A percentile compares a stretch with the other conserved stretches of the same genome.
Evolutionary conservation across 768 basidiomycete species (phyloP).

Genomic region (Flagelloscypha sp.): DNA sequence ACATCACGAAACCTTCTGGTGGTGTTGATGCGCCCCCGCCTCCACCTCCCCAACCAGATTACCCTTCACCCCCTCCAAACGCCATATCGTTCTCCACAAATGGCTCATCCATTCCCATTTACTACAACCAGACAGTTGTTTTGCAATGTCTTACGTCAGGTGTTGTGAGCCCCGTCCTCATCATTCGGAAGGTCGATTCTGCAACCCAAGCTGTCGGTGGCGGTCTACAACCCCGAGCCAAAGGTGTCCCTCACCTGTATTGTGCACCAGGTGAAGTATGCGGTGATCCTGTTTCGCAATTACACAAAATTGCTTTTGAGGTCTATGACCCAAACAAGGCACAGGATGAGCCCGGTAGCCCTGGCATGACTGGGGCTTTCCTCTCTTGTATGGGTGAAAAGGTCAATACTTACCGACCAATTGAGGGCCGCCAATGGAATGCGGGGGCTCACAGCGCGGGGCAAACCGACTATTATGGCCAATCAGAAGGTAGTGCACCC

Average conservation of each 20-base stretch:
- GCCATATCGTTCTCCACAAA: conserved; percentile 81
- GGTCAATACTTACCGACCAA: conserved; percentile 82
- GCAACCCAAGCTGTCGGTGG: conserved; percentile 87
- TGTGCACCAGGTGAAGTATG: conserved; percentile 81
- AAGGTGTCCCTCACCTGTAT: conserved; percentile 76
- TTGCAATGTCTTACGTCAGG: conserved; percentile 92
- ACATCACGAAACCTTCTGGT: conserved; percentile 76
- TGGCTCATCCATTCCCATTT: conserved; percentile 80
- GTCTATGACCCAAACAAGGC: conserved; percentile 68
- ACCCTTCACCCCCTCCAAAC: conserved; percentile 86
- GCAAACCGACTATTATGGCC: conserved; percentile 64
- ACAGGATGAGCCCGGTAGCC: conserved; percentile 68
- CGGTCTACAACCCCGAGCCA: conserved; percentile 81
- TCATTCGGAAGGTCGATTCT: conserved; percentile 91
- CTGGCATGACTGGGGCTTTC: conserved; percentile 75
- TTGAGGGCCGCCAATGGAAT: conserved; percentile 78
- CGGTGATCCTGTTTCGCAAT: conserved; percentile 90
- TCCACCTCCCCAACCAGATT: conserved; percentile 79
- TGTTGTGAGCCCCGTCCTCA: conserved; percentile 85
- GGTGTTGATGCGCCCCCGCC: conserved; percentile 72
- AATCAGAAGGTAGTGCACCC: conserved; percentile 54
- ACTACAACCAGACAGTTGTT: conserved; percentile 95
- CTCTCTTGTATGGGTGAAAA: conserved; percentile 90
- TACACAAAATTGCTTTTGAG: conserved; percentile 94
- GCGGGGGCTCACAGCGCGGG: conserved; percentile 39